phyloP scores from a whole-genome alignment of 257 asterid species.

The Solanum bulbocastanum region DNA sequence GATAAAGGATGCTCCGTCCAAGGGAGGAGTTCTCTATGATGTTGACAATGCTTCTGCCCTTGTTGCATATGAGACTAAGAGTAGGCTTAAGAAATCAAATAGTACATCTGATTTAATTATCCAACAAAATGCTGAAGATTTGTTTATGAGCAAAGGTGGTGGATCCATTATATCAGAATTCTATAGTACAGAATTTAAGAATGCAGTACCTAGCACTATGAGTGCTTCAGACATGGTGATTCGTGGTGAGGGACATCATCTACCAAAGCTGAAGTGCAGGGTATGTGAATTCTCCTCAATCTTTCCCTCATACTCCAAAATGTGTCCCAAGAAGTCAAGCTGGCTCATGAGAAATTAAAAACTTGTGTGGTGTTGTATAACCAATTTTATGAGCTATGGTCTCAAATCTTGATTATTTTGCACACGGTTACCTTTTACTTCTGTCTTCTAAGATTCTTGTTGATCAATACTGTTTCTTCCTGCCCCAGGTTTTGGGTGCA shows the following conservation, averaged over 20 bases:
- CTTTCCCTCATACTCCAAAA: neutral
- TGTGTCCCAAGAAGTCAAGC: neutral
- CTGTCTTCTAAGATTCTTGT: neutral
- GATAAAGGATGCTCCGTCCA: slow-evolving; percentile 17
- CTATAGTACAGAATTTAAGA: slow-evolving; percentile 46
- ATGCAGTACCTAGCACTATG: slow-evolving; percentile 28
- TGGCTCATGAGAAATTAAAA: neutral
- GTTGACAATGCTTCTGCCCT: slow-evolving; percentile 20
- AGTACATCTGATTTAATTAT: slow-evolving; percentile 76
- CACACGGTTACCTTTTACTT: neutral
- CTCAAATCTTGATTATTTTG: neutral
- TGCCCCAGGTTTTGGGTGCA: slow-evolving; percentile 81
- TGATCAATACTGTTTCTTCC: neutral
- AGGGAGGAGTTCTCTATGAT: slow-evolving; percentile 27
- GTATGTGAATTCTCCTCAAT: slow-evolving; percentile 30
- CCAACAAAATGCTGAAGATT: slow-evolving; percentile 31
- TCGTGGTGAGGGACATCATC: slow-evolving; percentile 47
- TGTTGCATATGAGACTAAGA: slow-evolving; percentile 35
- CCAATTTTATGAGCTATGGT: neutral
- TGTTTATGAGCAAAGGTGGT: slow-evolving; percentile 28
- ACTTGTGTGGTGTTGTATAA: neutral
- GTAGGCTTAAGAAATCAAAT: slow-evolving; percentile 74
- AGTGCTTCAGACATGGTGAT: slow-evolving; percentile 54
- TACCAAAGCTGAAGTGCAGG: slow-evolving; percentile 82
- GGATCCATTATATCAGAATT: slow-evolving; percentile 66